Base-by-base conservation (phyloP, 805 yeast species). In the Brettanomyces naardenensis region DNA sequence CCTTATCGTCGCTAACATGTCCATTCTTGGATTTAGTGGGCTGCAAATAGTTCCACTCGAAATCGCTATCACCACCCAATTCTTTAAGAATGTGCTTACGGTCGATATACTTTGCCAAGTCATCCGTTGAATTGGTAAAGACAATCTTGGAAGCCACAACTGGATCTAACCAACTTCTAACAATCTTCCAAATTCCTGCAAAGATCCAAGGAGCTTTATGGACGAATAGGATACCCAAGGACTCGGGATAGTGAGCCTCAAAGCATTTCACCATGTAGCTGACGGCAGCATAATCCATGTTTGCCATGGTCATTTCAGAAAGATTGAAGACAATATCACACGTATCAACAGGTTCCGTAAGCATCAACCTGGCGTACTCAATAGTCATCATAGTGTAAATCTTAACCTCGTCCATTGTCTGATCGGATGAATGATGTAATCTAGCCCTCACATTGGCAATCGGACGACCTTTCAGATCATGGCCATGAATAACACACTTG, bases 151-250 rank as follows among this genome's bases (percentile, higher is more conserved):
- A 71, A 0, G 96, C 95, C 39, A 90, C 97, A 19, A 86, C 96
- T 3, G 97, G 97, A 56, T 92, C 97, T 40, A 90, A 68, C 97
- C 97, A 90, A 50, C 80, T 79, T 59, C 86, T 87, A 51, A 92
- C 78, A 48, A 90, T 75, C 48, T 80, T 82, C 97, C 98, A 92
- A 42, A 90, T 85, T 19, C 96, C 90, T 36, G 84, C 77, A 65
- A 92, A 92, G 38, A 92, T 76, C 97, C 97, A 88, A 20, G 98
- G 98, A 0, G 98, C 97, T 51, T 84, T 83, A 64, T 87, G 95
- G 43, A 92, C 82, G 47, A 87, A 72, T 37, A 92, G 65, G 39
- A 74, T 75, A 14, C 95, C 96, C 43, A 92, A 70, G 29, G 86
- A 80, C 62, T 92, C 98, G 1, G 98, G 98, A 58, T 90, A 92